Percentiles rank a stretch among this genome's conserved stretches.
These are phyloP conservation scores for Sporisorium graminicola DNA, from an alignment of 1,284 basidiomycete species.

Conservation along the genomic window DNA sequence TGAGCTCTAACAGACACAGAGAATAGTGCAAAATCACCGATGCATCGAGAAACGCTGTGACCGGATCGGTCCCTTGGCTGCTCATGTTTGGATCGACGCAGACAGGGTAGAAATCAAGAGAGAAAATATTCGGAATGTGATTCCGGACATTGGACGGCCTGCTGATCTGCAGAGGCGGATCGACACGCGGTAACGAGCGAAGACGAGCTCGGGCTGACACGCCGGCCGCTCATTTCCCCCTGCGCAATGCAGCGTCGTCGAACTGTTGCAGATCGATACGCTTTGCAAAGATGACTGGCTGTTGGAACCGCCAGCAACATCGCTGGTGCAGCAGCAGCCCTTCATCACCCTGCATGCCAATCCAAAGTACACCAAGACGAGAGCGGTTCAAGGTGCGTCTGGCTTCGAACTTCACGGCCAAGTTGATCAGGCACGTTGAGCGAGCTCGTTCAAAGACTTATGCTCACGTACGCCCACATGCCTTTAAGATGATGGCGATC, in stretches of 20 bases:
- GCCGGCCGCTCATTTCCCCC: not conserved
- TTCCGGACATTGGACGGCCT: not conserved
- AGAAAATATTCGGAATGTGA: not conserved
- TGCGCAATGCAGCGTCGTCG: not conserved
- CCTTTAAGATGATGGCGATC: too few species aligned
- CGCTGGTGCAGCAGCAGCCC: not conserved
- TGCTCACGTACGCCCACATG: too few species aligned
- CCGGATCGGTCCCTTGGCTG: too few species aligned
- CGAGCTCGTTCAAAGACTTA: too few species aligned
- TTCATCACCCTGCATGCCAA: slow-evolving; percentile 1
- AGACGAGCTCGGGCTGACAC: not conserved
- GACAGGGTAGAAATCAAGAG: not conserved
- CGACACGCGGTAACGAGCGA: not conserved
- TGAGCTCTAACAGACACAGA: not conserved
- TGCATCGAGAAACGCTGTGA: too few species aligned
- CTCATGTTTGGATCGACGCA: not conserved
- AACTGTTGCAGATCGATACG: not conserved
- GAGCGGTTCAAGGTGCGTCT: not conserved
- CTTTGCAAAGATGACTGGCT: too few species aligned
- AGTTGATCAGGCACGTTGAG: not conserved
- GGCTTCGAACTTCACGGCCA: not conserved
- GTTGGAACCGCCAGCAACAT: too few species aligned
- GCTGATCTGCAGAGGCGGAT: not conserved
- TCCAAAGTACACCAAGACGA: not conserved
- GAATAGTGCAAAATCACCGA: not conserved